Evolutionary conservation across 176 grass and related monocot species (phyloP), one percentile per base, ranked within the genome.

Genomic region (Oryza brachyantha): DNA sequence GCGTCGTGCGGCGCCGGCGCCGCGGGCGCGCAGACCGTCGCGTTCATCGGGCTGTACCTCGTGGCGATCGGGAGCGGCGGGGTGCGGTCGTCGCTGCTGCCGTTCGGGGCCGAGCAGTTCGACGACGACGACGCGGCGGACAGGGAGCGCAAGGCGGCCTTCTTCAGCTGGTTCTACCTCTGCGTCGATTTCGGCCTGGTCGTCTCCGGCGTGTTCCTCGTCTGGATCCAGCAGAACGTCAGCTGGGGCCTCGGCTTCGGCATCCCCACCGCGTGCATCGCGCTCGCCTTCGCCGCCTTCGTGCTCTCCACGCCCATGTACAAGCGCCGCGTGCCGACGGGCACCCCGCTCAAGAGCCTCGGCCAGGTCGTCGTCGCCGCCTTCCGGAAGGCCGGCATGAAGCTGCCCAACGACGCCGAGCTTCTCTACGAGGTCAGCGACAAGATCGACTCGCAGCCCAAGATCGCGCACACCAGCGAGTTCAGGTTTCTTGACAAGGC

Each of bases 141-240:
- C 34, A 84, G 81, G 68, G 81, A 81, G 17, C 79, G 83, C 45
- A 82, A 92, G 73, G 78, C 58, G 1, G 70, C 80, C 29, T 95
- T 95, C 84, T 95, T 95, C 81, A 91, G 85, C 75, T 95, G 84
- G 86, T 92, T 92, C 81, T 95, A 92, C 73, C 70, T 95, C 24
- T 92, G 89, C 78, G 67, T 95, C 36, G 75, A 81, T 76, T 85
- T 92, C 41, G 86, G 93, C 29, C 55, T 73, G 8, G 83, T 95
- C 39, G 78, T 88, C 31, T 89, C 93, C 12, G 85, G 93, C 35
- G 64, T 83, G 28, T 29, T 87, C 41, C 84, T 92, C 54, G 88
- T 95, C 37, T 95, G 89, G 93, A 77, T 92, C 58, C 86, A 95
- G 61, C 36, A 92, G 55, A 85, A 95, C 65, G 34, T 95, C 31